Evolutionary conservation across 805 yeast genomes (phyloP).

Genomic region (Wickerhamiella sorbophila): DNA sequence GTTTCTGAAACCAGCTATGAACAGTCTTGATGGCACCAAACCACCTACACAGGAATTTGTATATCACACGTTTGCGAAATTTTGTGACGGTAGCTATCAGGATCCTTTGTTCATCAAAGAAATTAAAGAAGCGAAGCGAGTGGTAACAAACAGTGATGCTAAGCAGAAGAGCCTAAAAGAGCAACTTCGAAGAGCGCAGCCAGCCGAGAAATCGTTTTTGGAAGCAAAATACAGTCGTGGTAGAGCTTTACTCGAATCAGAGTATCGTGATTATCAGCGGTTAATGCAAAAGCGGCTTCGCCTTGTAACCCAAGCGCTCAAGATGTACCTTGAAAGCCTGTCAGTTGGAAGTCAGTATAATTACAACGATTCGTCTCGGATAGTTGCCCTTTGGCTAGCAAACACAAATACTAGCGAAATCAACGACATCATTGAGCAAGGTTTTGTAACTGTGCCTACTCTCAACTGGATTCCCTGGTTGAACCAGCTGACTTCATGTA

Average conservation of each 20-base stretch:
- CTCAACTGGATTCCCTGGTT: slow-evolving; percentile 65
- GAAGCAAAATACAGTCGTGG: not conserved
- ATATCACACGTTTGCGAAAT: slow-evolving; percentile 49
- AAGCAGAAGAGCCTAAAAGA: not conserved
- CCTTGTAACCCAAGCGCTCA: slow-evolving; percentile 41
- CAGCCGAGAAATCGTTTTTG: not conserved
- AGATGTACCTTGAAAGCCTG: slow-evolving; percentile 40
- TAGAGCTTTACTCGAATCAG: slow-evolving; percentile 25
- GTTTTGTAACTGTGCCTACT: slow-evolving; percentile 35
- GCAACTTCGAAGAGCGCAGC: slow-evolving; percentile 24
- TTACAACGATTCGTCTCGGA: slow-evolving; percentile 25
- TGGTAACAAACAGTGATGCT: not conserved
- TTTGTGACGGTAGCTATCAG: slow-evolving; percentile 32
- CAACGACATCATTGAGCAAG: slow-evolving; percentile 29
- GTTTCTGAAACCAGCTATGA: slow-evolving; percentile 39
- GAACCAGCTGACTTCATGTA: slow-evolving; percentile 63
- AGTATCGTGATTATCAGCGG: slow-evolving; percentile 32
- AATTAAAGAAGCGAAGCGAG: slow-evolving; percentile 17
- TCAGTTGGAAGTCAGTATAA: slow-evolving; percentile 5
- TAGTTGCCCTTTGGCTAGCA: slow-evolving; percentile 75
- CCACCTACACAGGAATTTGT: slow-evolving; percentile 27
- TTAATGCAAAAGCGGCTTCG: slow-evolving; percentile 28
- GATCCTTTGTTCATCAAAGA: slow-evolving; percentile 21
- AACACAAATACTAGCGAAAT: slow-evolving; percentile 34
- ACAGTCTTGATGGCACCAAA: not conserved